These are phyloP conservation scores for Jamesozyma rosinii DNA, from an alignment of 805 yeast genomes.

Conservation along the genomic window DNA sequence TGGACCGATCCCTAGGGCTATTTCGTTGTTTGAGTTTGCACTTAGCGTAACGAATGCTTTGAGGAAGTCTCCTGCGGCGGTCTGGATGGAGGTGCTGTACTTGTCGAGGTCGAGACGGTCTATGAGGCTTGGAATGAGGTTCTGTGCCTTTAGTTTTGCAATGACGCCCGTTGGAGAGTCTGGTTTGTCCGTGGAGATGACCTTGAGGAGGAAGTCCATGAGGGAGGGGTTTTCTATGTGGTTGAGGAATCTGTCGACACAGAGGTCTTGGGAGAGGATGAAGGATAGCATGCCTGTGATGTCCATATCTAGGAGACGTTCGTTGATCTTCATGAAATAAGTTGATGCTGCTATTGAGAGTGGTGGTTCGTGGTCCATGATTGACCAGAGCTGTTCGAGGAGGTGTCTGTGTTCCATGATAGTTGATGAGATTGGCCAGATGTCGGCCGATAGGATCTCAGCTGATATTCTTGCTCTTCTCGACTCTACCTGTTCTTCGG, in stretches of 20 bases:
- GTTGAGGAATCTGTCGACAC: slow-evolving; percentile 70
- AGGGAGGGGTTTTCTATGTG: slow-evolving; percentile 89
- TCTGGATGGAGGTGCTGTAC: slow-evolving; percentile 61
- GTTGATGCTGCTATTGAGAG: slow-evolving; percentile 70
- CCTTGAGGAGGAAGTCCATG: slow-evolving; percentile 83
- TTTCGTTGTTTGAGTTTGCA: slow-evolving; percentile 81
- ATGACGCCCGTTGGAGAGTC: slow-evolving; percentile 83
- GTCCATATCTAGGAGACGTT: slow-evolving; percentile 80
- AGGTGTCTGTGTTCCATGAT: slow-evolving; percentile 66
- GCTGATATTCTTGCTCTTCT: slow-evolving; percentile 64
- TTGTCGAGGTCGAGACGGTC: slow-evolving; percentile 51
- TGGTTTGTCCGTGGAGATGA: slow-evolving; percentile 86
- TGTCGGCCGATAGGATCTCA: slow-evolving; percentile 81
- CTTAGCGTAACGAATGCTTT: slow-evolving; percentile 90
- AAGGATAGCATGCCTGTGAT: slow-evolving; percentile 67
- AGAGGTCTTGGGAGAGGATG: slow-evolving; percentile 51
- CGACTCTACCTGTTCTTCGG: slow-evolving; percentile 32
- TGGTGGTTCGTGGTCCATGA: slow-evolving; percentile 59
- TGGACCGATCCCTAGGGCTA: slow-evolving; percentile 88
- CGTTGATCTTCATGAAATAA: slow-evolving; percentile 83
- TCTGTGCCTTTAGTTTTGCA: slow-evolving; percentile 62
- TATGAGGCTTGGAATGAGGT: slow-evolving; percentile 62
- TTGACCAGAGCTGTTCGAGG: slow-evolving; percentile 65
- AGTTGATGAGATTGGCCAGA: slow-evolving; percentile 87
- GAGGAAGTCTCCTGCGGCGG: slow-evolving; percentile 88